phyloP scores from a whole-genome alignment of 768 basidiomycete genomes.

The Amanita jacksonii region DNA sequence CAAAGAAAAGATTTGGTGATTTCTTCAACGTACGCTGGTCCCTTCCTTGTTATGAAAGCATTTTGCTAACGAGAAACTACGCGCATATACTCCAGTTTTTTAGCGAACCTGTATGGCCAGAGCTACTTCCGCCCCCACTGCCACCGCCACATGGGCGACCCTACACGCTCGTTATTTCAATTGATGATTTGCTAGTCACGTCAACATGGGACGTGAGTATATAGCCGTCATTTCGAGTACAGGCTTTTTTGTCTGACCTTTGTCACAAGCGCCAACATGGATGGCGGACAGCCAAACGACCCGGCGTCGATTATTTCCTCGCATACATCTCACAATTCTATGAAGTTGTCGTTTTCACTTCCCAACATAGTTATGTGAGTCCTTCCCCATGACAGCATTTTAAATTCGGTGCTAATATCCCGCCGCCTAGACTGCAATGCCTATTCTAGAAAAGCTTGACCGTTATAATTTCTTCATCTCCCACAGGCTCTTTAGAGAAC shows the following conservation, averaged over 20 bases:
- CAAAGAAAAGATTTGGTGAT: constrained; percentile 48
- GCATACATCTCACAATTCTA: constrained; percentile 97
- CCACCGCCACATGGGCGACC: constrained; percentile 80
- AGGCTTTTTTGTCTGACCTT: constrained; percentile 1
- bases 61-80: not conserved
- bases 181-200: constrained; percentile 87
- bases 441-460: constrained; percentile 89
- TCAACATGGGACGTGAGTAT: constrained; percentile 91
- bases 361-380: constrained; percentile 81
- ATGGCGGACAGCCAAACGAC: constrained; percentile 96
- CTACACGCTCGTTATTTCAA: constrained; percentile 83
- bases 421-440: constrained; percentile 64
- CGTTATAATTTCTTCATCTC: constrained; percentile 84
- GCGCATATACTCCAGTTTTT: constrained; percentile 51
- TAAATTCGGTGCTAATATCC: not conserved
- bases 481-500: constrained; percentile 89
- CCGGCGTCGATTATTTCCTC: constrained; percentile 97
- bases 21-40: constrained; percentile 53
- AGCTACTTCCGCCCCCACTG: constrained; percentile 81
- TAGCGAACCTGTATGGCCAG: constrained; percentile 88
- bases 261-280: constrained; percentile 73
- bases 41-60: not conserved
- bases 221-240: not conserved
- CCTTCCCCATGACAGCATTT: constrained; percentile 1
- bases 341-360: constrained; percentile 94